phyloP scores from a whole-genome alignment of 1,284 basidiomycete species.

The Hemileia vastatrix region DNA sequence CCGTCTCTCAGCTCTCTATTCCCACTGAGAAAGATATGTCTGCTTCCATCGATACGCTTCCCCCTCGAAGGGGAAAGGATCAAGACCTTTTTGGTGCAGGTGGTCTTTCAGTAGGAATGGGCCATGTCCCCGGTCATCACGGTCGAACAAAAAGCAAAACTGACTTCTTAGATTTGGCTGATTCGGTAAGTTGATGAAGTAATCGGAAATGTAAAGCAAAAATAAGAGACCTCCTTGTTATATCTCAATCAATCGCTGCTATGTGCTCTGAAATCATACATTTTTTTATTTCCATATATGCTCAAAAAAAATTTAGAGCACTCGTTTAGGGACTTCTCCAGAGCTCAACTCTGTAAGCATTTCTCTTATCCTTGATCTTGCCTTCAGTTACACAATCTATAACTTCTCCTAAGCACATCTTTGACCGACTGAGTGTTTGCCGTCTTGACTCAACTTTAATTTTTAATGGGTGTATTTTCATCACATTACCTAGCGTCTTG shows the following conservation, averaged over 20 bases:
- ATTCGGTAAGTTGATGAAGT: conserved; percentile 70
- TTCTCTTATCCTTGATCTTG: not conserved
- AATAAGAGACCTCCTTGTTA: too few species aligned
- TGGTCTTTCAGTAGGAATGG: conserved; percentile 8
- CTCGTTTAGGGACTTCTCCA: conserved; percentile 18
- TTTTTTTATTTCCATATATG: too few species aligned
- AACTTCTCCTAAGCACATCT: too few species aligned
- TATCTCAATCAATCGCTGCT: too few species aligned
- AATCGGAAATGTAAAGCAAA: too few species aligned
- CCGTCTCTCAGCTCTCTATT: too few species aligned
- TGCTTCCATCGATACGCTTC: conserved; percentile 20
- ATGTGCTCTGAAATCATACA: too few species aligned
- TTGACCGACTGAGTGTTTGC: too few species aligned
- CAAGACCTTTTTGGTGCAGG: conserved; percentile 14
- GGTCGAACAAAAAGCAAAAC: conserved; percentile 38
- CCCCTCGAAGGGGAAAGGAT: conserved; percentile 17
- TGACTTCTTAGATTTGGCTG: conserved; percentile 76
- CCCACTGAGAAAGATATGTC: too few species aligned
- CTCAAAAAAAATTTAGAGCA: conserved; percentile 9
- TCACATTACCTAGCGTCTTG: conserved; percentile 57
- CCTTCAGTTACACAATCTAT: too few species aligned
- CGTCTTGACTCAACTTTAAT: too few species aligned
- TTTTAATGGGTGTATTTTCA: too few species aligned
- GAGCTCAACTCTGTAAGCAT: conserved; percentile 18
- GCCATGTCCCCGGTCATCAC: conserved; percentile 15